Conservation (phyloP, 2,329 filamentous ascomycete species). For the Purpureocillium takamizusanense region DNA sequence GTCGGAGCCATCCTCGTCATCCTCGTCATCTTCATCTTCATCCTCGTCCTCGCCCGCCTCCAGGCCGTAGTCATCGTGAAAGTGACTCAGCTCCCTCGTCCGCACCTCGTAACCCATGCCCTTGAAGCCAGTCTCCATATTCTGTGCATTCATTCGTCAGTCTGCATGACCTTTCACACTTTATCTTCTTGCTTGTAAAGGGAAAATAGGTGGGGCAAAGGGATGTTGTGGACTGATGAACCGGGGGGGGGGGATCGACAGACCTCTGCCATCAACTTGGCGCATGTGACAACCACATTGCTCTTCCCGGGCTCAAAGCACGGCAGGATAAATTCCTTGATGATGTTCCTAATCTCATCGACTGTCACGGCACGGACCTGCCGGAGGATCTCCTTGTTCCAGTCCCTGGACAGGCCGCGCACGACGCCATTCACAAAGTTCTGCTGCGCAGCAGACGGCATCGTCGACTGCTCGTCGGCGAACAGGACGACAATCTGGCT, state of each 20-base stretch:
- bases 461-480: constrained; percentile 82
- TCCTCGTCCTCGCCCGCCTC: constrained; percentile 54
- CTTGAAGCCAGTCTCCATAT: constrained; percentile 65
- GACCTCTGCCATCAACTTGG: constrained; percentile 78
- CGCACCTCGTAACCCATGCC: constrained; percentile 70
- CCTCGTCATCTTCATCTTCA: constrained; percentile 39
- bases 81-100: constrained; percentile 64
- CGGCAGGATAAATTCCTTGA: constrained; percentile 67
- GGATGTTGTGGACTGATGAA: too few species aligned
- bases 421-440: constrained; percentile 81
- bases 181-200: too few species aligned
- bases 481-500: constrained; percentile 79
- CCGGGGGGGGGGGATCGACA: too few species aligned
- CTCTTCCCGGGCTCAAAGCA: constrained; percentile 73
- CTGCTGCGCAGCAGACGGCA: constrained; percentile 70
- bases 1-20: constrained; percentile 22
- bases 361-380: constrained; percentile 67
- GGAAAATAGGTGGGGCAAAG: too few species aligned
- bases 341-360: constrained; percentile 66
- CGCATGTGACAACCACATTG: constrained; percentile 83
- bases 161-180: too few species aligned
- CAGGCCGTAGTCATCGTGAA: constrained; percentile 85
- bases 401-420: constrained; percentile 64
- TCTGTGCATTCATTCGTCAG: constrained; percentile 35
- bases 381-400: constrained; percentile 66